phyloP scores from a whole-genome alignment of 768 basidiomycete genomes.

The Gloeophyllum trabeum region DNA sequence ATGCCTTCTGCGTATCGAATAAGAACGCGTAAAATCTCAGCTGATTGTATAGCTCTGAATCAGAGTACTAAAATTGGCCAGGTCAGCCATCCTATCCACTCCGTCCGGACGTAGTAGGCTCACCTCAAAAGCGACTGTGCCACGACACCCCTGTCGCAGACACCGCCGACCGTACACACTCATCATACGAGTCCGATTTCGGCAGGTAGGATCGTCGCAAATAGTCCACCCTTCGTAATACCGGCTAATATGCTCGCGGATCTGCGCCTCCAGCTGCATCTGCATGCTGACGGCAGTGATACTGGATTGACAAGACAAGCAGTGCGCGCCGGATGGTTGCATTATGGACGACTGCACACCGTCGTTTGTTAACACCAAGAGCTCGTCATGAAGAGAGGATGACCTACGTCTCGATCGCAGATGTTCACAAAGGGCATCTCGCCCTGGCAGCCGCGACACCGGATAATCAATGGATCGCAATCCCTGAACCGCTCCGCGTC shows the following conservation, averaged over 20 bases:
- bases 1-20: slow-evolving; percentile 62
- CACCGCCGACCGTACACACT: slow-evolving; percentile 84
- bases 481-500: slow-evolving; percentile 84
- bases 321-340: slow-evolving; percentile 51
- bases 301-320: slow-evolving; percentile 49
- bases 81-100: not conserved
- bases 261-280: slow-evolving; percentile 79
- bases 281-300: slow-evolving; percentile 55
- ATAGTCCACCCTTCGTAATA: slow-evolving; percentile 89
- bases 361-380: no score
- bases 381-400: no score
- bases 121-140: slow-evolving; percentile 68
- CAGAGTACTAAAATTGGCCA: slow-evolving; percentile 54
- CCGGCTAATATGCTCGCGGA: slow-evolving; percentile 60
- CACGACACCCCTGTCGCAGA: slow-evolving; percentile 55
- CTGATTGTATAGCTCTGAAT: slow-evolving; percentile 81
- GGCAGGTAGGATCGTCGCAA: slow-evolving; percentile 82
- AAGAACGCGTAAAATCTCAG: slow-evolving; percentile 72
- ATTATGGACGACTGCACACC: slow-evolving; percentile 60
- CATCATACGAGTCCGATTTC: slow-evolving; percentile 85
- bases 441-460: slow-evolving; percentile 67
- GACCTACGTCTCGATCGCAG: slow-evolving; percentile 43
- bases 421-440: slow-evolving; percentile 47
- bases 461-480: slow-evolving; percentile 55
- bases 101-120: slow-evolving; percentile 13